phyloP scores from a whole-genome alignment of 345 rosid genomes.

The Populus simonii region DNA sequence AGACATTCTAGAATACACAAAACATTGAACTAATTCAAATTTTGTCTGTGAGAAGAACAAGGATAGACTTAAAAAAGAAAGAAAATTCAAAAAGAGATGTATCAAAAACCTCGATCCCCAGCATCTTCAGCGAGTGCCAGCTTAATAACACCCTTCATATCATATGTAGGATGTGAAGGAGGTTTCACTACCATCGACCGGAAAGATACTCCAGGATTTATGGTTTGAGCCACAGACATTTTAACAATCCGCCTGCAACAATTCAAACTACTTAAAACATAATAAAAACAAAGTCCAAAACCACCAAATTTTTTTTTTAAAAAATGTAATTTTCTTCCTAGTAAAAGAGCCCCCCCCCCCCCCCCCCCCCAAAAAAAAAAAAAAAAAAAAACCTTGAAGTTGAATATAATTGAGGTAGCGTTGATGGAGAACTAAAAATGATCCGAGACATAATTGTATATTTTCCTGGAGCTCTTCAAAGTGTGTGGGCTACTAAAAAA shows the following conservation, averaged over 20 bases:
- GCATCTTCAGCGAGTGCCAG: constrained; percentile 89
- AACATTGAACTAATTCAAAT: background rate
- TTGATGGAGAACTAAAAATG: constrained; percentile 36
- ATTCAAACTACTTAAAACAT: background rate
- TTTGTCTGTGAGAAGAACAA: background rate
- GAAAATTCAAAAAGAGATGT: background rate
- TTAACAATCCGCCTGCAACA: constrained; percentile 15
- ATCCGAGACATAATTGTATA: constrained; percentile 24
- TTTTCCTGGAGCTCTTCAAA: constrained; percentile 2
- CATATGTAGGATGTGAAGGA: constrained; percentile 88
- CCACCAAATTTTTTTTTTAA: background rate
- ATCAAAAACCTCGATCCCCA: constrained; percentile 66
- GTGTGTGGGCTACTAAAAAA: background rate
- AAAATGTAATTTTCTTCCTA: background rate
- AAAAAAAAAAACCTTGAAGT: constrained; percentile 44
- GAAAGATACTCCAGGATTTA: constrained; percentile 28
- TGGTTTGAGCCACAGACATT: constrained; percentile 25
- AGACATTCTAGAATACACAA: background rate
- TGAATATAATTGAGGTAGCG: constrained; percentile 30
- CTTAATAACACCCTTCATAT: constrained; percentile 66
- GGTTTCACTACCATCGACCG: constrained; percentile 60
- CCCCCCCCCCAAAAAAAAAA: no score
- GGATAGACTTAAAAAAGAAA: background rate
- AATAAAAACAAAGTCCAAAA: background rate
- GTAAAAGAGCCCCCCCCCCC: background rate